Evolutionary conservation across 257 asterid genomes (phyloP).

Genomic region (Lithospermum erythrorhizon): DNA sequence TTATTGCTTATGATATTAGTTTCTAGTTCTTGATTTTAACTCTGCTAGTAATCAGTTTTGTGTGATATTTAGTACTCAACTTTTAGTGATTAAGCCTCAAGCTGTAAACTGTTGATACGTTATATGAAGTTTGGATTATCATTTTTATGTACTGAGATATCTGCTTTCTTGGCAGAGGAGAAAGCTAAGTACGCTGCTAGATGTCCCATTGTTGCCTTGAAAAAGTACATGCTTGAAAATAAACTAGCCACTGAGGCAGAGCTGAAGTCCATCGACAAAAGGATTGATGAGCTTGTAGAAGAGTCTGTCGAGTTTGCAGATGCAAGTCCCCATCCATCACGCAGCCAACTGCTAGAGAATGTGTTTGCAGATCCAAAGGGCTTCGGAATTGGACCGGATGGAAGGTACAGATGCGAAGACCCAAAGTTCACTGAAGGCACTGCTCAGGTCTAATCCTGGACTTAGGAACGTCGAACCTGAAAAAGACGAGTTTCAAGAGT

Average conservation of each 20-base stretch:
- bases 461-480: constrained; percentile 5
- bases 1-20: background rate
- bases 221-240: constrained; percentile 63
- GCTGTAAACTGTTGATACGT: background rate
- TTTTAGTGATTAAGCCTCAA: background rate
- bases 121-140: background rate
- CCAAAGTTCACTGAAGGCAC: constrained; percentile 97
- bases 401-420: constrained; percentile 93
- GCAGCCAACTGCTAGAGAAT: constrained; percentile 82
- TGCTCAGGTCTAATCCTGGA: constrained; percentile 54
- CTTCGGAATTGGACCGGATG: constrained; percentile 90
- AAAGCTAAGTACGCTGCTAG: constrained; percentile 81
- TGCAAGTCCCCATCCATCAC: constrained; percentile 68
- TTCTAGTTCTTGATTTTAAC: background rate
- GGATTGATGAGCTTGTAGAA: constrained; percentile 78
- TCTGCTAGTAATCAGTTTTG: background rate
- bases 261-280: constrained; percentile 70
- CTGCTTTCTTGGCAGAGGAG: constrained; percentile 57
- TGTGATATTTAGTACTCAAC: background rate
- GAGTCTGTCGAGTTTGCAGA: constrained; percentile 90
- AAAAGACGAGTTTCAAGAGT: constrained; percentile 3
- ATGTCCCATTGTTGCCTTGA: constrained; percentile 71
- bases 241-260: constrained; percentile 67
- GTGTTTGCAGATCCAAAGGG: constrained; percentile 95
- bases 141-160: background rate